Conservation (phyloP, 768 basidiomycete genomes). For the Hygrophorus pudorinus region DNA sequence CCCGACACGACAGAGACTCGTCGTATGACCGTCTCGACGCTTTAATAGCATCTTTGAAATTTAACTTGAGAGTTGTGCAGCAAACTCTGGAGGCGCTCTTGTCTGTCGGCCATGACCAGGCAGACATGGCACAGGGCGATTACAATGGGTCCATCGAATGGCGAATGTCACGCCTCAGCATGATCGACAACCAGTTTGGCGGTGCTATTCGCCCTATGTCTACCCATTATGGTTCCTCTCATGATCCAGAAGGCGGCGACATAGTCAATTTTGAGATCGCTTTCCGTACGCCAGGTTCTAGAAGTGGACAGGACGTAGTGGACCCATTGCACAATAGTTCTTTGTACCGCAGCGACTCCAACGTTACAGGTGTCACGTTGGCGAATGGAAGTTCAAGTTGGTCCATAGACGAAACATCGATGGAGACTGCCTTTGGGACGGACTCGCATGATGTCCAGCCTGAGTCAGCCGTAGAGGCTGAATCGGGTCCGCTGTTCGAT, state of each 20-base stretch:
- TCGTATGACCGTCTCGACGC: conserved; percentile 39
- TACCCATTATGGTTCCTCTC: conserved; percentile 16
- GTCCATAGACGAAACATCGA: background rate
- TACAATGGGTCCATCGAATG: conserved; percentile 71
- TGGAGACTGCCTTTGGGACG: background rate
- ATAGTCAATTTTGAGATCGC: conserved; percentile 51
- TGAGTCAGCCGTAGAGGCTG: conserved; percentile 6
- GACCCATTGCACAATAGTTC: conserved; percentile 20
- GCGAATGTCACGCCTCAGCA: conserved; percentile 63
- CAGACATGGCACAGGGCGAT: conserved; percentile 55
- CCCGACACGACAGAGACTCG: conserved; percentile 22
- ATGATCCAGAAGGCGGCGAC: conserved; percentile 36
- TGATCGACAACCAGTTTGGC: conserved; percentile 41
- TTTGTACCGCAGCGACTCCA: conserved; percentile 4
- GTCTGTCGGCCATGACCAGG: conserved; percentile 60
- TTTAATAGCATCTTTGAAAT: conserved; percentile 39
- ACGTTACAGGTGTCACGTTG: background rate
- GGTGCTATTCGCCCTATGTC: conserved; percentile 28
- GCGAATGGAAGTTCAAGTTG: background rate
- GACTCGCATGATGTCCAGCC: conserved; percentile 5
- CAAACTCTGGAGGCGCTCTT: conserved; percentile 55
- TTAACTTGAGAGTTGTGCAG: conserved; percentile 46
- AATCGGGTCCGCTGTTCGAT: conserved; percentile 21
- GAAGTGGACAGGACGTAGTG: conserved; percentile 15
- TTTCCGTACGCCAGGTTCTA: conserved; percentile 30